phyloP scores from a whole-genome alignment of 805 yeast genomes.

The Yarrowia yakushimensis region DNA sequence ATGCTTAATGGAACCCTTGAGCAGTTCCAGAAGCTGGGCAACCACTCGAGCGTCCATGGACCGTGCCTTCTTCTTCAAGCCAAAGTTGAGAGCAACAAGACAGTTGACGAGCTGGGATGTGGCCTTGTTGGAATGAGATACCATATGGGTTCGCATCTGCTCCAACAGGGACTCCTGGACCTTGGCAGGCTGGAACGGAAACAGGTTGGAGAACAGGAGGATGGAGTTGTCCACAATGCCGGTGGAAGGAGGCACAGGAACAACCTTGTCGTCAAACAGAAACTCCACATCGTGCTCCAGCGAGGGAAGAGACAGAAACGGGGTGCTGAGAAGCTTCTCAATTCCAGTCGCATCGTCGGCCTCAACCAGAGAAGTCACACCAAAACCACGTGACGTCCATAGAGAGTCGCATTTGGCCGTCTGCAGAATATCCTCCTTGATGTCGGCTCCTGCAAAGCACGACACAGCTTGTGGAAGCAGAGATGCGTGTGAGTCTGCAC shows the following conservation, averaged over 20 bases:
- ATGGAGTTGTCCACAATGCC: slow-evolving; percentile 72
- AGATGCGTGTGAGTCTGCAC: slow-evolving; percentile 15
- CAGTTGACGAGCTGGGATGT: slow-evolving; percentile 45
- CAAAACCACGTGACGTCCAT: slow-evolving; percentile 14
- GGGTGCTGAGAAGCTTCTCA: slow-evolving; percentile 40
- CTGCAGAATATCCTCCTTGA: slow-evolving; percentile 11
- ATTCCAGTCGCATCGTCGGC: slow-evolving; percentile 38
- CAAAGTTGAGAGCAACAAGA: slow-evolving; percentile 60
- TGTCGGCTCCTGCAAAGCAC: slow-evolving; percentile 6
- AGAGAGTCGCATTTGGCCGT: slow-evolving; percentile 12
- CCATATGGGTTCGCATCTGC: slow-evolving; percentile 57
- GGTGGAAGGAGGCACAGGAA: slow-evolving; percentile 40
- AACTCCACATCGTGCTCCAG: slow-evolving; percentile 20
- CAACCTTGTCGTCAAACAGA: slow-evolving; percentile 26
- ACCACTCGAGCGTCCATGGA: slow-evolving; percentile 40
- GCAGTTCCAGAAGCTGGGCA: slow-evolving; percentile 48
- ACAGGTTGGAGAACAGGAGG: slow-evolving; percentile 65
- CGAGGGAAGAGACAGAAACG: slow-evolving; percentile 31
- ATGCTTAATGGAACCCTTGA: slow-evolving; percentile 44
- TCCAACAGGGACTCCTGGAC: slow-evolving; percentile 88
- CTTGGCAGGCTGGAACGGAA: slow-evolving; percentile 68
- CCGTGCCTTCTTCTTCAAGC: slow-evolving; percentile 34
- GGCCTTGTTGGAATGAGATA: slow-evolving; percentile 23
- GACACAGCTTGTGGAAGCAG: slow-evolving; percentile 14
- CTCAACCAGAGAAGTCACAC: slow-evolving; percentile 30